phyloP scores from a whole-genome alignment of 2,329 filamentous ascomycete species.

The Aspergillus sojae region DNA sequence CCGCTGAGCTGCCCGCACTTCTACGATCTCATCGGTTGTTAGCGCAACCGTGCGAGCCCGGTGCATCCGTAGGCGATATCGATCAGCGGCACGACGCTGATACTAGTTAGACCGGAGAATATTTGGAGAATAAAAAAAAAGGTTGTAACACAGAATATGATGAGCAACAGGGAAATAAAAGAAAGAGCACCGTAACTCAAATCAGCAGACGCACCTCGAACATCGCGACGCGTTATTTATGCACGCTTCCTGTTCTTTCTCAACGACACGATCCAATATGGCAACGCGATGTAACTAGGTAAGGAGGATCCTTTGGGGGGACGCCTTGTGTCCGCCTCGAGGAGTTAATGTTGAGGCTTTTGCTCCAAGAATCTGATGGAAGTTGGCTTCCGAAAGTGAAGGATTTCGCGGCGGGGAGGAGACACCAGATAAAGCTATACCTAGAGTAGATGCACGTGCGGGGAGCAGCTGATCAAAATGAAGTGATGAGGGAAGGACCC shows the following conservation, averaged over 20 bases:
- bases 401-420: constrained; percentile 5
- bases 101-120: constrained; percentile 11
- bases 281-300: background rate
- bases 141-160: background rate
- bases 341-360: background rate
- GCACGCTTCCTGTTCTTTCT: background rate
- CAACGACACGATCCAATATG: background rate
- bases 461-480: constrained; percentile 7
- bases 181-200: background rate
- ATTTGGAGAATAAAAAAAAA: background rate
- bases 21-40: constrained; percentile 82
- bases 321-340: background rate
- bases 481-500: background rate
- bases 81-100: constrained; percentile 69
- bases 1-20: constrained; percentile 90
- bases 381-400: constrained; percentile 8
- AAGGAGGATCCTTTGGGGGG: background rate
- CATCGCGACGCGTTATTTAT: constrained; percentile 21
- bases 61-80: constrained; percentile 78
- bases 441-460: background rate
- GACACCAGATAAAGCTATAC: background rate
- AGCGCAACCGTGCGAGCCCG: constrained; percentile 81
- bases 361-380: background rate
- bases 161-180: background rate
- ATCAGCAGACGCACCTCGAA: constrained; percentile 29